Conservation (phyloP, 371 early-diverging fungal species). For the Catenaria anguillulae region DNA sequence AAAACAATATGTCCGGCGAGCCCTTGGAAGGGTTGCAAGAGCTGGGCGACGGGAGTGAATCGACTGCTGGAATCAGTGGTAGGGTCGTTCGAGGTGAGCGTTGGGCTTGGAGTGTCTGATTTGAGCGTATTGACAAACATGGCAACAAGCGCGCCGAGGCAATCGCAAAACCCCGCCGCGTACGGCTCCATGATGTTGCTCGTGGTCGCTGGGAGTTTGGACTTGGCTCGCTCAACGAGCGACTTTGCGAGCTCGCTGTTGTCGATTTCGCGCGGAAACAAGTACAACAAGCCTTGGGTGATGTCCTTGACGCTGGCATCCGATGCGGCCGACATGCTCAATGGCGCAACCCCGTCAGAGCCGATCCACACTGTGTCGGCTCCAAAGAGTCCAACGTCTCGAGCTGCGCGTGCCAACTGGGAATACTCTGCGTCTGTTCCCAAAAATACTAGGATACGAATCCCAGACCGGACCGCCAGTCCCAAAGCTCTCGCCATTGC, state of each 20-base stretch:
- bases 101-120: too few species aligned
- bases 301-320: neutral
- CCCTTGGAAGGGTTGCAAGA: neutral
- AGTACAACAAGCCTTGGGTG: neutral
- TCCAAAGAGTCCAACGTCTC: neutral
- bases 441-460: neutral
- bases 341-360: neutral
- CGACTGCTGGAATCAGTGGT: neutral
- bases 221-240: neutral
- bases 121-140: neutral
- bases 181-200: neutral
- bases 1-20: neutral
- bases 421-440: neutral
- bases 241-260: too few species aligned
- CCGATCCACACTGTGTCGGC: neutral
- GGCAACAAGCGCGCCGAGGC: neutral
- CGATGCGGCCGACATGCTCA: neutral
- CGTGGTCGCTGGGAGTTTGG: neutral
- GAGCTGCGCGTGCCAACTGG: neutral
- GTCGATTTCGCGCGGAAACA: neutral
- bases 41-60: neutral
- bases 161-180: neutral
- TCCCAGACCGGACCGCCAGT: neutral
- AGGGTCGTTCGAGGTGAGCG: too few species aligned
- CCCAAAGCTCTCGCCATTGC: too few species aligned